Conservation (phyloP, 2,329 filamentous ascomycete species). For the Fusarium napiforme region DNA sequence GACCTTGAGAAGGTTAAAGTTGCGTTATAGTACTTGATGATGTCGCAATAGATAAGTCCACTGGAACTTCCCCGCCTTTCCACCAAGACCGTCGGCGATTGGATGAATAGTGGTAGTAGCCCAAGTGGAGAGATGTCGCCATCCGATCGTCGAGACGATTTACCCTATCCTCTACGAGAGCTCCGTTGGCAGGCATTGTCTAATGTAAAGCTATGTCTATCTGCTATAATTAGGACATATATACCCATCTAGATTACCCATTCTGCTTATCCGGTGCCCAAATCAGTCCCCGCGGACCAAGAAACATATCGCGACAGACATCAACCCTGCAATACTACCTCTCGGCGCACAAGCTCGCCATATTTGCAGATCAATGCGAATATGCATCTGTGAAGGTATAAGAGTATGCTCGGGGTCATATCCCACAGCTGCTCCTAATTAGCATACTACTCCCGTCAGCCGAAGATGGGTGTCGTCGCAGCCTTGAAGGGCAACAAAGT, state of each 20-base stretch:
- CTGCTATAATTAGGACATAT: too few relatives aligned
- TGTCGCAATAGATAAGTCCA: neutral
- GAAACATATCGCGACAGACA: accelerated
- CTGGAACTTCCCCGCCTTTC: too few relatives aligned
- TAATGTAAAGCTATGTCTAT: too few relatives aligned
- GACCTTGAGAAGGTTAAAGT: too few relatives aligned
- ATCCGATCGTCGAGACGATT: too few relatives aligned
- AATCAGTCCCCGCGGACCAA: neutral
- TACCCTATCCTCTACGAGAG: too few relatives aligned
- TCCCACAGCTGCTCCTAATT: accelerated
- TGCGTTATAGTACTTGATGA: neutral
- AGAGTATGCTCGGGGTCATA: accelerated
- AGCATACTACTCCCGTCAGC: accelerated
- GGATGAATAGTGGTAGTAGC: neutral
- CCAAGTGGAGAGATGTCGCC: neutral
- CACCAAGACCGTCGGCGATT: too few relatives aligned
- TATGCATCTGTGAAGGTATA: neutral
- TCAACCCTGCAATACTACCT: neutral
- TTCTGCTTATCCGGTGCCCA: neutral
- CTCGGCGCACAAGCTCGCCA: neutral
- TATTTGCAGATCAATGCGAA: neutral
- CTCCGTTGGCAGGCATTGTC: too few relatives aligned
- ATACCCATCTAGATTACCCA: too few relatives aligned
- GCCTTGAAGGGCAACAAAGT: neutral
- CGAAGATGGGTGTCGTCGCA: neutral